phyloP scores from a whole-genome alignment of 2,329 filamentous ascomycete genomes.

The Intubia oerlemansii region DNA sequence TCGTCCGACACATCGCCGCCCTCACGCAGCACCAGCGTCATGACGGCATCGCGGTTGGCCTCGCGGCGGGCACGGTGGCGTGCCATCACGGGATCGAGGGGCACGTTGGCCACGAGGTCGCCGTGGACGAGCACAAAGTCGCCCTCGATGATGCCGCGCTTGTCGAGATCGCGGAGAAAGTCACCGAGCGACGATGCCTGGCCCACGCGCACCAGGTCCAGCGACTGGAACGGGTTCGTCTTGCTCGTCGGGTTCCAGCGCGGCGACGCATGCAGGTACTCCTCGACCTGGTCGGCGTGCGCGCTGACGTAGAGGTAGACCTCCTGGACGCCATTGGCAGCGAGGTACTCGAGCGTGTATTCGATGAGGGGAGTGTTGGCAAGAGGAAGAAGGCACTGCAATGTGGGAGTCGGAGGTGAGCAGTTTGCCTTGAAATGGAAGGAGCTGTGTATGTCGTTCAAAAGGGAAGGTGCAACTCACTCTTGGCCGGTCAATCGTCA shows the following conservation, averaged over 20 bases:
- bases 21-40: constrained; percentile 83
- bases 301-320: constrained; percentile 83
- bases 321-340: constrained; percentile 85
- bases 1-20: constrained; percentile 45
- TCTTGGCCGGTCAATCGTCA: constrained; percentile 72
- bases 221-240: constrained; percentile 46
- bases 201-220: constrained; percentile 69
- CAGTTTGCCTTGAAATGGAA: not conserved
- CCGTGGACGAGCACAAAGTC: constrained; percentile 90
- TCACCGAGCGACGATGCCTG: constrained; percentile 78
- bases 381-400: constrained; percentile 72
- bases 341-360: constrained; percentile 91
- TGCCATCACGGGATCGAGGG: constrained; percentile 57
- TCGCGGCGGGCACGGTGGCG: constrained; percentile 63
- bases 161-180: constrained; percentile 83
- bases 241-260: constrained; percentile 40
- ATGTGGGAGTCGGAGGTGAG: not conserved
- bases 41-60: constrained; percentile 83
- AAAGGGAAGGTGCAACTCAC: constrained; percentile 29
- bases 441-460: not conserved
- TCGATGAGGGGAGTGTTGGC: constrained; percentile 92
- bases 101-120: constrained; percentile 76
- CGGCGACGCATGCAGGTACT: constrained; percentile 58
- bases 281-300: constrained; percentile 70
- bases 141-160: constrained; percentile 61